Base-by-base conservation (phyloP, 352 stramenopile genomes). In the Pythium volutum region DNA sequence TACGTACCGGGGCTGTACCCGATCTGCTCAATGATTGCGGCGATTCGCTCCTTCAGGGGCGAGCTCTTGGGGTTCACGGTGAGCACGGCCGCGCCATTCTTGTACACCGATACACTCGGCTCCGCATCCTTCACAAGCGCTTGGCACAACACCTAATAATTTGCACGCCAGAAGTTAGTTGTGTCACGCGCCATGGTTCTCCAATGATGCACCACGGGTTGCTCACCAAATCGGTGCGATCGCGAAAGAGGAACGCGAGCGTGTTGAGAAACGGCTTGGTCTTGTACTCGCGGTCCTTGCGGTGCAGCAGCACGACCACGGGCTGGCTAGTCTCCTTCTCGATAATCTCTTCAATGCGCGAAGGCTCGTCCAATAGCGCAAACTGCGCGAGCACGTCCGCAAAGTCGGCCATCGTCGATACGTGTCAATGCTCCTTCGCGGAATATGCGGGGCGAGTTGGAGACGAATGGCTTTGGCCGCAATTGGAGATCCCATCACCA, bases 201-300 rank as follows among this genome's bases (percentile, higher is more conserved):
- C 18, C 1, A 48, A 16, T 15, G 8, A 2, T 5, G 1, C n/a
- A n/a, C n/a, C n/a, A n/a, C n/a, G n/a, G n/a, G n/a, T 18, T 14
- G n/a, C 38, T 43, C 73, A 92, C 79, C 49, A 91, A 63, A 52
- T 88, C 81, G n/a, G 70, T 67, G 66, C 84, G 81, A 22, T 74
- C 73, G 42, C 75, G 73, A 54, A 93, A 74, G 57, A 91, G 69
- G 70, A 88, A 88, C 45, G 67, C 66, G 33, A 90, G 51, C 31
- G 79, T 70, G 47, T 72, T 54, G 23, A 89, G 12, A 43, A 89
- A 73, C 26, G 76, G 74, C 58, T 77, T 76, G 51, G 72, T 73
- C 50, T 70, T 74, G 69, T 70, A 70, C 61, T 75, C 70, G 29
- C 67, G 50, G 29, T 66, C 69, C 54, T 42, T 43, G 58, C 71